phyloP scores from a whole-genome alignment of 169 alveolate species.

The Babesia divergens region DNA sequence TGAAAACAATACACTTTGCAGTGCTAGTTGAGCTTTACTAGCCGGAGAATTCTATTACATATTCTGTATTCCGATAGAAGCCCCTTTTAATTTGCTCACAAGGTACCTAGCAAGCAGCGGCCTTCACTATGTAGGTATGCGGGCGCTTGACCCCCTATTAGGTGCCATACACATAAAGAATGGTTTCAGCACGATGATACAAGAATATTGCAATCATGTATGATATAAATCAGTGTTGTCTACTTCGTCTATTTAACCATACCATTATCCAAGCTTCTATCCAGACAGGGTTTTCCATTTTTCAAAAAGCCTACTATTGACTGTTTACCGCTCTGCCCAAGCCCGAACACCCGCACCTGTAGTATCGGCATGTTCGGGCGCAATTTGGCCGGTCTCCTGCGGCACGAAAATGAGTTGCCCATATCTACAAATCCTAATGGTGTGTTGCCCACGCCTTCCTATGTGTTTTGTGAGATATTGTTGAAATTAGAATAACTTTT shows the following conservation, averaged over 20 bases:
- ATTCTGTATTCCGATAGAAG: too few relatives aligned
- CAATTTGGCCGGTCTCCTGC: not conserved
- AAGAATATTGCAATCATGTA: not conserved
- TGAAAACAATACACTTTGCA: too few relatives aligned
- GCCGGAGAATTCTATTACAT: too few relatives aligned
- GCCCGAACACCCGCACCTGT: slow-evolving; percentile 13
- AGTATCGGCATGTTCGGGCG: not conserved
- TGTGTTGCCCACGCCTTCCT: too few relatives aligned
- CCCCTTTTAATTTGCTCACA: too few relatives aligned
- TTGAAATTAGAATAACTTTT: too few relatives aligned
- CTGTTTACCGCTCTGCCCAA: not conserved
- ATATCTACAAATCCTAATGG: too few relatives aligned
- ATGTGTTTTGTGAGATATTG: too few relatives aligned
- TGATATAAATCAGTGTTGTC: not conserved
- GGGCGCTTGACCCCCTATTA: not conserved
- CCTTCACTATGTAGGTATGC: not conserved
- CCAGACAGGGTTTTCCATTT: not conserved
- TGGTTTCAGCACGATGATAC: not conserved
- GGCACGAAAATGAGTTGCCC: slow-evolving; percentile 32
- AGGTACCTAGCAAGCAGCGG: too few relatives aligned
- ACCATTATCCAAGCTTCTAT: slow-evolving; percentile 1
- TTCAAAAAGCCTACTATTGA: slow-evolving; percentile 1
- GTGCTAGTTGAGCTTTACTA: too few relatives aligned
- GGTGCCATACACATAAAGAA: not conserved
- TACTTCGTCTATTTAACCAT: not conserved